Percentiles rank a stretch among this genome's conserved stretches.
Conservation (phyloP, 2,329 filamentous ascomycete genomes). For the Graphiopsis chlorocephala region DNA sequence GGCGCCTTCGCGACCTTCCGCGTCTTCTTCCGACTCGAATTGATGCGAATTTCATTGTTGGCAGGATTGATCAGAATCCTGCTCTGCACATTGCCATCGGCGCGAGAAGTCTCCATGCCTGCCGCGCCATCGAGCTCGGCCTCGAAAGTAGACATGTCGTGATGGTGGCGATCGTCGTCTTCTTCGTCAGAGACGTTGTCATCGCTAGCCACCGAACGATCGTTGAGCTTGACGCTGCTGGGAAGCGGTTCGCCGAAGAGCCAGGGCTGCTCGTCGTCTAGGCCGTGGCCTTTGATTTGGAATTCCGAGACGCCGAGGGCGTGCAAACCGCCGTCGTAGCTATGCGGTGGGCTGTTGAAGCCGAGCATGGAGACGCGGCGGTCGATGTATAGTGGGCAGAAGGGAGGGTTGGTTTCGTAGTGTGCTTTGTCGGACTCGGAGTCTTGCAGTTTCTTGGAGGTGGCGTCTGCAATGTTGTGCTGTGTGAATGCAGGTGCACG, state of each 20-base stretch:
- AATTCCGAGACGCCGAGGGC: conserved; percentile 15
- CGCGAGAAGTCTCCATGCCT: not conserved
- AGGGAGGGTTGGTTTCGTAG: conserved; percentile 85
- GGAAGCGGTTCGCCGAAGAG: conserved; percentile 32
- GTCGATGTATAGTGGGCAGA: conserved; percentile 94
- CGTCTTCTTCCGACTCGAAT: conserved; percentile 6
- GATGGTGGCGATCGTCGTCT: not conserved
- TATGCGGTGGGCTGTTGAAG: conserved; percentile 42
- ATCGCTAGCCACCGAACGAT: conserved; percentile 17
- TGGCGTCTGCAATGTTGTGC: not conserved
- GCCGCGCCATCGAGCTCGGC: not conserved
- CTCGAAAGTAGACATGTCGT: not conserved
- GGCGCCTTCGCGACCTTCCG: not conserved
- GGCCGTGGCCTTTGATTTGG: conserved; percentile 25
- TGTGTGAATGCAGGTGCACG: conserved; percentile 12
- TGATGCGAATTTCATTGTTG: conserved; percentile 12
- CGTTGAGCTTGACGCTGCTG: conserved; percentile 30
- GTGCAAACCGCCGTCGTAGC: conserved; percentile 18
- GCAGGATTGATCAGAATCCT: conserved; percentile 14
- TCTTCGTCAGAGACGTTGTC: conserved; percentile 1
- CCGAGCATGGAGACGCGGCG: conserved; percentile 75
- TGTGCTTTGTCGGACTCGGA: conserved; percentile 4
- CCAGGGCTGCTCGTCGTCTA: conserved; percentile 27
- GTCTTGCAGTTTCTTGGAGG: not conserved
- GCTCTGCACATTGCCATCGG: conserved; percentile 8